phyloP scores from a whole-genome alignment of 805 yeast genomes.

The Kuraishia hungarica region DNA sequence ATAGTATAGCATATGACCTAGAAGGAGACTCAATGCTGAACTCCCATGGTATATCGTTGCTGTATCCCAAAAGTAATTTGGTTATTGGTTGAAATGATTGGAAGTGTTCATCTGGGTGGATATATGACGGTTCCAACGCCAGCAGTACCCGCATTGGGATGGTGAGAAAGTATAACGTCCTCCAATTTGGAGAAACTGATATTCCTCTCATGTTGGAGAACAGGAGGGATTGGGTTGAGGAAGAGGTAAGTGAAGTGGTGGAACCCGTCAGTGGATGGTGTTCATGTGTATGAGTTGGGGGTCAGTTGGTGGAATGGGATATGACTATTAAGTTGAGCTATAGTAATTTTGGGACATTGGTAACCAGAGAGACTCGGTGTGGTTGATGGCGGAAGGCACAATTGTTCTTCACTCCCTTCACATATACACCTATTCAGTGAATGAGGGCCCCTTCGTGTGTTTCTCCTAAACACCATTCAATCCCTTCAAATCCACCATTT shows the following conservation, averaged over 20 bases:
- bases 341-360: no score
- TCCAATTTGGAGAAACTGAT: slow-evolving; percentile 27
- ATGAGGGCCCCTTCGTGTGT: no score
- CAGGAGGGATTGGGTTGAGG: neutral
- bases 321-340: no score
- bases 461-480: no score
- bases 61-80: slow-evolving; percentile 26
- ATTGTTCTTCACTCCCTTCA: no score
- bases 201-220: neutral
- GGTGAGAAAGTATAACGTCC: slow-evolving; percentile 34
- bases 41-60: slow-evolving; percentile 73
- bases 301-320: no score
- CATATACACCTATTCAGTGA: no score
- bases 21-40: slow-evolving; percentile 49
- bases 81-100: slow-evolving; percentile 79
- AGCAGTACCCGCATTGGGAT: slow-evolving; percentile 44
- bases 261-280: no score
- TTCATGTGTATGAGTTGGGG: no score
- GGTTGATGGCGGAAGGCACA: no score
- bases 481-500: no score
- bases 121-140: slow-evolving; percentile 68
- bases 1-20: slow-evolving; percentile 64
- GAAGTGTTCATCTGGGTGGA: slow-evolving; percentile 97
- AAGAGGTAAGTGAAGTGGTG: neutral
- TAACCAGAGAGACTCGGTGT: no score